Evolutionary conservation across 257 asterid genomes (phyloP).

Genomic region (Capsicum chinense): DNA sequence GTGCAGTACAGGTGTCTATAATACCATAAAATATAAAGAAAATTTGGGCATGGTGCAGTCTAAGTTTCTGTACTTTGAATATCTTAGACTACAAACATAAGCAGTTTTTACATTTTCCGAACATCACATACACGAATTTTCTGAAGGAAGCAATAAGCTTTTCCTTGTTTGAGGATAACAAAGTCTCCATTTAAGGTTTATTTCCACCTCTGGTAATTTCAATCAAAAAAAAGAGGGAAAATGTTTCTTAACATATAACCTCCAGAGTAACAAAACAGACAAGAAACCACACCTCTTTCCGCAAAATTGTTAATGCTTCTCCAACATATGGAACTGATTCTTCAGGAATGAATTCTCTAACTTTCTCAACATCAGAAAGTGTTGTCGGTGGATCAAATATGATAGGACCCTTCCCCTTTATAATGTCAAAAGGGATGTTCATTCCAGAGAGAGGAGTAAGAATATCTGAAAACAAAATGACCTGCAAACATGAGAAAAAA

Average conservation of each 20-base stretch:
- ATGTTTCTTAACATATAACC: conserved; percentile 17
- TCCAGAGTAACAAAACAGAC: not conserved
- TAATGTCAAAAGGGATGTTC: conserved; percentile 98
- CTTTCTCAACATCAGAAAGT: conserved; percentile 80
- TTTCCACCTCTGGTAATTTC: not conserved
- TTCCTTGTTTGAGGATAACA: not conserved
- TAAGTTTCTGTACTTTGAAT: not conserved
- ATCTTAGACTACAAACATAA: not conserved
- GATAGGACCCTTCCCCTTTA: conserved; percentile 94
- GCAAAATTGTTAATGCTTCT: conserved; percentile 87
- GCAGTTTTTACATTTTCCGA: conserved; percentile 2
- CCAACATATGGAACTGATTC: conserved; percentile 98
- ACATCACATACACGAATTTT: not conserved
- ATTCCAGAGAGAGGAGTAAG: conserved; percentile 97
- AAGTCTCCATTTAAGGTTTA: not conserved
- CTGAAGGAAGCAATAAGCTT: not conserved
- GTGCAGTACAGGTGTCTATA: conserved; percentile 4
- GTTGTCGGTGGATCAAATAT: conserved; percentile 78
- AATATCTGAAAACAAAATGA: conserved; percentile 95
- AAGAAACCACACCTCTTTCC: conserved; percentile 69
- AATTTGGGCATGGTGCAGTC: not conserved
- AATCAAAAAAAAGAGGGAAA: not conserved
- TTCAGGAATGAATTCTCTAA: conserved; percentile 80
- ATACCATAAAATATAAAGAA: not conserved
- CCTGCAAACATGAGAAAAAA: conserved; percentile 54